phyloP scores from a whole-genome alignment of 495 filamentous ascomycete genomes.

The Xylaria cubensis region DNA sequence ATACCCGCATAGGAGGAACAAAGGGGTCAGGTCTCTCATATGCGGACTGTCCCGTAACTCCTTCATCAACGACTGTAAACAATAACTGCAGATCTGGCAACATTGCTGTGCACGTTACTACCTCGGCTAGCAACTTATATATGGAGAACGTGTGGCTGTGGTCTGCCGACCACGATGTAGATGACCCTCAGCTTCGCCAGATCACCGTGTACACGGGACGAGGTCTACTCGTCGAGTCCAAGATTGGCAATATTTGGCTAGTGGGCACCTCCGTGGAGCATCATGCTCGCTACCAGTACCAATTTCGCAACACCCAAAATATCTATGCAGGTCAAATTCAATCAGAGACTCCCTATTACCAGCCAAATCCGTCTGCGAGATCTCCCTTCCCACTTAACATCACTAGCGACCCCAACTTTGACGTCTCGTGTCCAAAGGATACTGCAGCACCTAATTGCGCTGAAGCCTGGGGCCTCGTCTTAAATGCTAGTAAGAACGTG shows the following conservation, averaged over 20 bases:
- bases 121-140: slow-evolving; percentile 59
- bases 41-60: slow-evolving; percentile 70
- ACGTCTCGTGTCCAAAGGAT: slow-evolving; percentile 38
- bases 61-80: slow-evolving; percentile 54
- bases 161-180: slow-evolving; percentile 78
- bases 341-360: slow-evolving; percentile 74
- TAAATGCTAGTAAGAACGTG: slow-evolving; percentile 60
- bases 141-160: slow-evolving; percentile 75
- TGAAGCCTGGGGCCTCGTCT: slow-evolving; percentile 61
- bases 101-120: slow-evolving; percentile 71
- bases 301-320: slow-evolving; percentile 67
- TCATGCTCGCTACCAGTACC: slow-evolving; percentile 78
- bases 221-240: slow-evolving; percentile 67
- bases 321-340: slow-evolving; percentile 77
- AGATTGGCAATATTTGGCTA: slow-evolving; percentile 64
- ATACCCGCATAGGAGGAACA: slow-evolving; percentile 81
- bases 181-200: slow-evolving; percentile 61
- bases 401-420: slow-evolving; percentile 76
- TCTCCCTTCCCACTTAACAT: slow-evolving; percentile 66
- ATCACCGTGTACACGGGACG: slow-evolving; percentile 75
- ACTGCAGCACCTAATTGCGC: slow-evolving; percentile 44
- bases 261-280: slow-evolving; percentile 67
- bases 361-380: slow-evolving; percentile 74
- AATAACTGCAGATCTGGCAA: slow-evolving; percentile 69
- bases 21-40: slow-evolving; percentile 79